A percentile compares a stretch with the other conserved stretches of the same genome.
These are phyloP conservation scores for Populus simonii DNA, from an alignment of 345 rosid genomes.

Conservation along the genomic window DNA sequence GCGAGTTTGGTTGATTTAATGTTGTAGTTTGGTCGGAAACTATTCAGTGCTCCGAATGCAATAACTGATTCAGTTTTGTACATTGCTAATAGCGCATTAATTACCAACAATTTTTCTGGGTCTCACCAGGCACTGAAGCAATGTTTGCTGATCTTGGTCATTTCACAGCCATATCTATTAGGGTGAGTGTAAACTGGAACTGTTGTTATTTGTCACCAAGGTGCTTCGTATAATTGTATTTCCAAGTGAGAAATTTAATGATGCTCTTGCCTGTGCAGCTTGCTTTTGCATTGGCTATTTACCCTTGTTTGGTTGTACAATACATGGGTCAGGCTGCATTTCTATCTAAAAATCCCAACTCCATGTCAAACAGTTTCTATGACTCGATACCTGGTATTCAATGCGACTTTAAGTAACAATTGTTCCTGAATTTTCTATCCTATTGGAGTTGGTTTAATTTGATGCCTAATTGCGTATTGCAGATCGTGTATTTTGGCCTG, in stretches of 20 bases:
- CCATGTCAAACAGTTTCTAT: conserved; percentile 56
- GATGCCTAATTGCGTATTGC: conserved; percentile 29
- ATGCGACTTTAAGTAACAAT: conserved; percentile 6
- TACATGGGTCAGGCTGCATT: conserved; percentile 99
- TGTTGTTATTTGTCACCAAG: not conserved
- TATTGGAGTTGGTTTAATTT: conserved; percentile 17
- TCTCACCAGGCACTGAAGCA: conserved; percentile 83
- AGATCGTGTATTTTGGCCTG: conserved; percentile 84
- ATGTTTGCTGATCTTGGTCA: conserved; percentile 97
- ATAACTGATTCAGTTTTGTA: not conserved
- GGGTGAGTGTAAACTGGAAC: conserved; percentile 40
- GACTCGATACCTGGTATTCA: conserved; percentile 73
- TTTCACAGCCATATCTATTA: conserved; percentile 77
- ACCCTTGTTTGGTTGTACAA: conserved; percentile 93
- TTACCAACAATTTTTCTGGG: conserved; percentile 18
- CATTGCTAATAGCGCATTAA: not conserved
- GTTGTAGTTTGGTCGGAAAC: not conserved
- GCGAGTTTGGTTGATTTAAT: conserved; percentile 2
- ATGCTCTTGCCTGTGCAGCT: conserved; percentile 49
- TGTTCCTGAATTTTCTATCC: not conserved
- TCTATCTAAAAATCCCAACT: conserved; percentile 59
- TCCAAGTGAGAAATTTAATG: conserved; percentile 18
- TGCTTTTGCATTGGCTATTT: conserved; percentile 65
- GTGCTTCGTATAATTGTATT: not conserved
- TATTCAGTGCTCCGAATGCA: not conserved